Base-by-base conservation (phyloP, 352 stramenopile genomes). In the Phytophthora pinifolia region DNA sequence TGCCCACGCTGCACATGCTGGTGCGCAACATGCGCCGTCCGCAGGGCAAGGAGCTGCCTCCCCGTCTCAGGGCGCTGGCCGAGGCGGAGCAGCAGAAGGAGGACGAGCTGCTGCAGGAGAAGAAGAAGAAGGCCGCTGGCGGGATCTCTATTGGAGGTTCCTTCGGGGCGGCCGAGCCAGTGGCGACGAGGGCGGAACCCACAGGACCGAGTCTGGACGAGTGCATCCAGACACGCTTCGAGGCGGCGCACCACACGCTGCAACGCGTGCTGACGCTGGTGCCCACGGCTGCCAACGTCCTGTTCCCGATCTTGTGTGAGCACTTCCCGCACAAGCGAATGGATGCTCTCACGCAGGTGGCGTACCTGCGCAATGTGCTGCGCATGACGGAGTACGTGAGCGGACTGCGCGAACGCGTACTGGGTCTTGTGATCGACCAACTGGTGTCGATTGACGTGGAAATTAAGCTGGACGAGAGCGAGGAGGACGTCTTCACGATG, bases 381-480 rank as follows among this genome's bases (percentile, higher is more conserved):
- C 60, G 73, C n/a, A 55, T 94, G 10, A 85, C 76, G 6, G 77
- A 57, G 12, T 91, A 92, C 46, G 67, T 86, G 14, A 57, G 78
- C 12, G 76, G 76, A 6, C 59, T 96, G 5, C 79, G 88, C 33
- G 85, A 96, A 47, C 85, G 84, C 37, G 76, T 94, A n/a, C 75
- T 96, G 10, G 79, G 64, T 9, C 59, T 96, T n/a, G 74, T 95
- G 42, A 77, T 94, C 15, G 87, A 96, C 47, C 79, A 86, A 38
- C 65, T 96, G 6, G 86, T 95, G 32, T 73, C 79, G 8, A 88
- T 96, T 10, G 87, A 96, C 54, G 86, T 96, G 20, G 87, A 96
- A 47, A 96, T 96, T 53, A 89, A 90, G 50, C 52, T 96, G 17
- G 87, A 96, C 27, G 83, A 92, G 41, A 88, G 81, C 20, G 85